Evolutionary conservation across 768 basidiomycete species (phyloP), one percentile per base, ranked within the genome.

Genomic region (Mycena latifolia): DNA sequence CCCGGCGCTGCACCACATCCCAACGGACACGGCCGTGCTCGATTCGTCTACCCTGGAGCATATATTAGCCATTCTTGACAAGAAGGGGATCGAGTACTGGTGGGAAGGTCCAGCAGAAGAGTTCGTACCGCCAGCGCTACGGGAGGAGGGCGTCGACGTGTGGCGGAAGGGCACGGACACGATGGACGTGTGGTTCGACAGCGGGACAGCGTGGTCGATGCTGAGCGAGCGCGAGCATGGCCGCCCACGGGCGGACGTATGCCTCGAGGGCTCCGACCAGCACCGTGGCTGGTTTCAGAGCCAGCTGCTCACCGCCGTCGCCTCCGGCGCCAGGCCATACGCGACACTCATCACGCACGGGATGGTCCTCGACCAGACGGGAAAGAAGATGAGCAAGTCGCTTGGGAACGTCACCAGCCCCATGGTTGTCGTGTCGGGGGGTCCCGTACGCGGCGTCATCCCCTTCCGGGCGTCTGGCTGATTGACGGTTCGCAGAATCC

Each of bases 221-320:
- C 79, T 97, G 20, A 69, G 72, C 8, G 79, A 79, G 55, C 35
- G 72, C 61, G 48, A 74, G 81, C 25, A 50, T 6, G 68, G 78
- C 74, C 31, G 80, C 85, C 55, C 79, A 82, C 43, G 57, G 46
- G 93, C 96, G 1, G 96, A 99, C 72, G 84, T 98, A 29, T 97
- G 94, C 74, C 80, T 99, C 29, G 97, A 99, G 73, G 98, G 98
- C 17, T 92, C 93, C 1, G 97, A 99, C 77, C 97, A 99, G 77
- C 97, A 99, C 77, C 91, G 97, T 9, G 97, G 97, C 11, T 99
- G 97, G 97, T 99, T 99, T 83, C 98, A 99, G 78, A 96, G 95
- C 62, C 92, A 94, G 69, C 79, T 99, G 28, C 80, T 99, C 51
- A 99, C 98, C 5, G 86, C 89, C 12, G 79, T 97, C 22, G 88